phyloP scores from a whole-genome alignment of 2,329 filamentous ascomycete genomes.

The Xylaria hypoxylon region DNA sequence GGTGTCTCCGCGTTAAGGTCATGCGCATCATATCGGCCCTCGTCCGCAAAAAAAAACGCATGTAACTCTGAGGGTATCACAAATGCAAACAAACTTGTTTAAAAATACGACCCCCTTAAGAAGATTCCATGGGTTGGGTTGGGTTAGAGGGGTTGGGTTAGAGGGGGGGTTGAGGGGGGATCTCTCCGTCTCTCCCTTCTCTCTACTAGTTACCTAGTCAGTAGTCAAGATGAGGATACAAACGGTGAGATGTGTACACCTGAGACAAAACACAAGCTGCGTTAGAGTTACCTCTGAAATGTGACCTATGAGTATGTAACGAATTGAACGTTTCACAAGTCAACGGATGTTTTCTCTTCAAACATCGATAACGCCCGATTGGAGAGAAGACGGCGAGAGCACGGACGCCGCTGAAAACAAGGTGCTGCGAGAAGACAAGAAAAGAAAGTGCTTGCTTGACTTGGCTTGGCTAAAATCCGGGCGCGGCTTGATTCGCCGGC shows the following conservation, averaged over 20 bases:
- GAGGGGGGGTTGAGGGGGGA: background rate
- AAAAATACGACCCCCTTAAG: slow-evolving; percentile 26
- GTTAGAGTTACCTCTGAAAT: background rate
- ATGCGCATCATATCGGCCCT: slow-evolving; percentile 25
- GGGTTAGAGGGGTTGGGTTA: too few relatives aligned
- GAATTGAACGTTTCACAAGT: too few relatives aligned
- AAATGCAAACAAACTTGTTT: slow-evolving; percentile 21
- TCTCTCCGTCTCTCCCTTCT: background rate
- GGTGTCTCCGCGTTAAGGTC: slow-evolving; percentile 11
- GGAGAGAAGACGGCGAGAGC: too few relatives aligned
- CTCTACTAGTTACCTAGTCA: background rate
- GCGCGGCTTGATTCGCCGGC: slow-evolving; percentile 30
- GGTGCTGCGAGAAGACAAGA: too few relatives aligned
- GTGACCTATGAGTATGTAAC: too few relatives aligned
- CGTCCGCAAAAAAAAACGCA: slow-evolving; percentile 3
- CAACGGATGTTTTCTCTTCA: too few relatives aligned
- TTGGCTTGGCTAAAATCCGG: slow-evolving; percentile 23
- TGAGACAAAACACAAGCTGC: slow-evolving; percentile 1
- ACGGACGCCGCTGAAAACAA: too few relatives aligned
- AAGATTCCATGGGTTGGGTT: background rate
- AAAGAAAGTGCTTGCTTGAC: background rate
- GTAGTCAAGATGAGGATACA: background rate
- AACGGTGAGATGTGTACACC: background rate
- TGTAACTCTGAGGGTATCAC: slow-evolving; percentile 31
- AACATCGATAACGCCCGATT: too few relatives aligned